Conservation (phyloP, 2,329 filamentous ascomycete genomes). For the Didymella pomorum region DNA sequence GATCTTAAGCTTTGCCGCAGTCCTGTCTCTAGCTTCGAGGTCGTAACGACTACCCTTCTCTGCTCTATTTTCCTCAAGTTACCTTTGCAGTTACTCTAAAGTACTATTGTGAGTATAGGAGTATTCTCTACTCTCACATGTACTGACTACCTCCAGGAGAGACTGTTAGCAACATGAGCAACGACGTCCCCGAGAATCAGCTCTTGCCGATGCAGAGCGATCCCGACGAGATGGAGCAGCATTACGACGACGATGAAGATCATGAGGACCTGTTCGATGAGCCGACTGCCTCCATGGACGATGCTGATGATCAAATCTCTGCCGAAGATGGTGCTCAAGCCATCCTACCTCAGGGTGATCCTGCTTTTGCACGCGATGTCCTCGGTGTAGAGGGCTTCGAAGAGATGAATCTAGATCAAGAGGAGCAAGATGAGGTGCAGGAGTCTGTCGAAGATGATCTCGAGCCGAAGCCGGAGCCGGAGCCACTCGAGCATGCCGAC, state of each 20-base stretch:
- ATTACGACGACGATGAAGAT: neutral
- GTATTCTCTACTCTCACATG: no score
- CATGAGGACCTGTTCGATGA: neutral
- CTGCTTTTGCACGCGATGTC: neutral
- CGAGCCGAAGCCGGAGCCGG: neutral
- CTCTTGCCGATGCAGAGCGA: neutral
- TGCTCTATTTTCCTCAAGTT: no score
- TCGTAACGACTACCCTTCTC: no score
- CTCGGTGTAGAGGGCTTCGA: neutral
- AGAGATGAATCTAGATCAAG: neutral
- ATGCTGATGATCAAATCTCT: neutral
- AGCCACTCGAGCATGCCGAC: neutral
- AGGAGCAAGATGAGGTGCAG: conserved; percentile 1
- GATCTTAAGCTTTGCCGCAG: neutral
- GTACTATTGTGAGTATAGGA: no score
- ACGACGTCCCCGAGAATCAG: conserved; percentile 9
- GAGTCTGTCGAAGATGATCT: conserved; percentile 10
- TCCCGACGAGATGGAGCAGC: neutral
- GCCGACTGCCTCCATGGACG: neutral
- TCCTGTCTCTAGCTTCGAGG: neutral
- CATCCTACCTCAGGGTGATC: neutral
- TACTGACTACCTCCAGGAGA: neutral
- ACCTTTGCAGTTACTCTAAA: no score
- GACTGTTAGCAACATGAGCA: neutral
- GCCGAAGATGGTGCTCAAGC: neutral